A percentile compares a stretch with the other conserved stretches of the same genome.
Conservation (phyloP, 306 rosid genomes). For the Lathyrus sativus region DNA sequence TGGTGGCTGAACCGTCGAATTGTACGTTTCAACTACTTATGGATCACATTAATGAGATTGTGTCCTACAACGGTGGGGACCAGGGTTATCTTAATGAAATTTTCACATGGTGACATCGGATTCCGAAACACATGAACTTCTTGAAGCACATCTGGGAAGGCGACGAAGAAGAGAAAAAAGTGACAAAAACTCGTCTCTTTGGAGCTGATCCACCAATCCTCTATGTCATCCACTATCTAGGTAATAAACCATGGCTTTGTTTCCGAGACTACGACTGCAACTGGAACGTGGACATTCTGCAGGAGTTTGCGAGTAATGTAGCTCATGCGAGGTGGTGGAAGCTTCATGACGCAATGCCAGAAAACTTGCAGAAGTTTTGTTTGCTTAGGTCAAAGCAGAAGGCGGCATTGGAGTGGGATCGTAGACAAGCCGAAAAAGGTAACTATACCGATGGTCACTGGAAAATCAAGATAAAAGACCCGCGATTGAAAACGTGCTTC, state of each 20-base stretch:
- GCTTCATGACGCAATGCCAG: constrained; percentile 83
- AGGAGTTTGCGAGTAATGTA: constrained; percentile 75
- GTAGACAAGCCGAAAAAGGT: constrained; percentile 74
- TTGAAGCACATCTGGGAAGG: constrained; percentile 94
- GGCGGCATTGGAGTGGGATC: constrained; percentile 84
- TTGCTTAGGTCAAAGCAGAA: constrained; percentile 80
- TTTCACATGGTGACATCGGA: constrained; percentile 93
- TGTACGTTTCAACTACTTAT: constrained; percentile 79
- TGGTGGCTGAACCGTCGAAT: constrained; percentile 85
- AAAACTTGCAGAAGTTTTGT: constrained; percentile 70
- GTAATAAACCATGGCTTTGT: constrained; percentile 84
- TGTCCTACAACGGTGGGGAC: constrained; percentile 87
- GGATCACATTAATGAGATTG: constrained; percentile 82
- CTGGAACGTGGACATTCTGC: constrained; percentile 76
- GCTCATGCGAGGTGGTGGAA: constrained; percentile 90
- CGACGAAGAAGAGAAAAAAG: constrained; percentile 65
- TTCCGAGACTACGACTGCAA: constrained; percentile 93
- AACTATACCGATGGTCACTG: constrained; percentile 83
- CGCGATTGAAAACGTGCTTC: constrained; percentile 60
- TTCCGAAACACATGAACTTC: constrained; percentile 88
- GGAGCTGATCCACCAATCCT: constrained; percentile 78
- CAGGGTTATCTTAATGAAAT: constrained; percentile 86
- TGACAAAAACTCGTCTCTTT: constrained; percentile 67
- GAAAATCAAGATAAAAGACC: constrained; percentile 72
- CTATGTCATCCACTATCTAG: constrained; percentile 83